Evolutionary conservation across 2,329 filamentous ascomycete species (phyloP).

Genomic region (Chaetomium sp.): DNA sequence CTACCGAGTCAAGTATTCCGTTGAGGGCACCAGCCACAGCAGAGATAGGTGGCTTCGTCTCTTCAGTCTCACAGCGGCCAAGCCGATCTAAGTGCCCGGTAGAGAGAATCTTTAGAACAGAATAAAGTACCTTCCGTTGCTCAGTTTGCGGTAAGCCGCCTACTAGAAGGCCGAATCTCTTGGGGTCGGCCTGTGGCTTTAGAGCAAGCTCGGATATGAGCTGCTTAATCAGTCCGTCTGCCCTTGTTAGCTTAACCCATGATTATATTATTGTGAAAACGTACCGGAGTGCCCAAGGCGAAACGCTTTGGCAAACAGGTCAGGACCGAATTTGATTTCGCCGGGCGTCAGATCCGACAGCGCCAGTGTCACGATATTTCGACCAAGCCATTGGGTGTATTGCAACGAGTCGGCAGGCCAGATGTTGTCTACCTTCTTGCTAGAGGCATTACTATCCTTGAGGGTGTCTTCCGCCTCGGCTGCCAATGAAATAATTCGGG

Average conservation of each 20-base stretch:
- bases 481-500: constrained; percentile 52
- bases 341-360: constrained; percentile 39
- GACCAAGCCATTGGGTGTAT: constrained; percentile 73
- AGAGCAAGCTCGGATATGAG: constrained; percentile 44
- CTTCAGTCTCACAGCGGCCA: constrained; percentile 38
- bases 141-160: constrained; percentile 45
- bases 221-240: constrained; percentile 48
- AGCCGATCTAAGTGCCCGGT: constrained; percentile 47
- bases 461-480: constrained; percentile 59
- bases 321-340: constrained; percentile 47
- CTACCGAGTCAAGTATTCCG: constrained; percentile 50
- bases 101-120: constrained; percentile 49
- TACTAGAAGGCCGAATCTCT: constrained; percentile 41
- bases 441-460: constrained; percentile 40
- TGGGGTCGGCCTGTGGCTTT: constrained; percentile 35
- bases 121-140: constrained; percentile 47
- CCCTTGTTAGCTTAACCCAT: constrained; percentile 27
- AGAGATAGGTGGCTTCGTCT: constrained; percentile 48
- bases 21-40: constrained; percentile 62
- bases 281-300: constrained; percentile 73
- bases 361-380: constrained; percentile 57
- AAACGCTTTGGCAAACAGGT: constrained; percentile 61
- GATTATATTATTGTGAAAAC: constrained; percentile 20
- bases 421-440: constrained; percentile 30
- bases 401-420: constrained; percentile 68